Evolutionary conservation across 2,329 filamentous ascomycete genomes (phyloP).

Genomic region (Setomelanomma holmii): DNA sequence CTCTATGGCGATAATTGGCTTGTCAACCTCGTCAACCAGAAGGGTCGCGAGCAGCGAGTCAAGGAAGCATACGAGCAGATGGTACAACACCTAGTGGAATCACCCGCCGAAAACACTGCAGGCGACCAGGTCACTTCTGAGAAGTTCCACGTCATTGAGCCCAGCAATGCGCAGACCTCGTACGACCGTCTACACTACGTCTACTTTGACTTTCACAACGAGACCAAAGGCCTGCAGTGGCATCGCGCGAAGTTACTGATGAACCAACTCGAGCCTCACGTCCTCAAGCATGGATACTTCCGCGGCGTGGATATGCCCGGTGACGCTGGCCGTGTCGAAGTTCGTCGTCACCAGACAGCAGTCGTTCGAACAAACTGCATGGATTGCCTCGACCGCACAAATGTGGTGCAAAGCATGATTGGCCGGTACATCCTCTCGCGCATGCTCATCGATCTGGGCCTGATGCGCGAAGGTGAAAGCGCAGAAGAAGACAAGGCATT

Average conservation of each 20-base stretch:
- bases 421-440: constrained; percentile 87
- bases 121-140: constrained; percentile 73
- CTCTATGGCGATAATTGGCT: constrained; percentile 97
- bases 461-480: constrained; percentile 76
- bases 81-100: constrained; percentile 75
- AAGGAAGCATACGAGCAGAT: constrained; percentile 95
- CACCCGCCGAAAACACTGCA: constrained; percentile 70
- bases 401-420: constrained; percentile 97
- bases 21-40: constrained; percentile 96
- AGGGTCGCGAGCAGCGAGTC: constrained; percentile 84
- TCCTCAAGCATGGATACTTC: constrained; percentile 88
- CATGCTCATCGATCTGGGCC: constrained; percentile 83
- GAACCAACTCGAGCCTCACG: constrained; percentile 77
- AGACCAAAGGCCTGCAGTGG: constrained; percentile 95
- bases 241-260: constrained; percentile 88
- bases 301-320: constrained; percentile 86
- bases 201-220: constrained; percentile 98
- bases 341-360: constrained; percentile 80
- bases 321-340: constrained; percentile 76
- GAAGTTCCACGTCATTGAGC: constrained; percentile 81
- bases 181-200: constrained; percentile 92
- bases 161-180: constrained; percentile 63
- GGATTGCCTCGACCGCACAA: constrained; percentile 97
- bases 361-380: constrained; percentile 98
- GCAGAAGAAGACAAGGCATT: constrained; percentile 84